phyloP scores from a whole-genome alignment of 495 filamentous ascomycete genomes.

The Aspergillus bertholletiae region DNA sequence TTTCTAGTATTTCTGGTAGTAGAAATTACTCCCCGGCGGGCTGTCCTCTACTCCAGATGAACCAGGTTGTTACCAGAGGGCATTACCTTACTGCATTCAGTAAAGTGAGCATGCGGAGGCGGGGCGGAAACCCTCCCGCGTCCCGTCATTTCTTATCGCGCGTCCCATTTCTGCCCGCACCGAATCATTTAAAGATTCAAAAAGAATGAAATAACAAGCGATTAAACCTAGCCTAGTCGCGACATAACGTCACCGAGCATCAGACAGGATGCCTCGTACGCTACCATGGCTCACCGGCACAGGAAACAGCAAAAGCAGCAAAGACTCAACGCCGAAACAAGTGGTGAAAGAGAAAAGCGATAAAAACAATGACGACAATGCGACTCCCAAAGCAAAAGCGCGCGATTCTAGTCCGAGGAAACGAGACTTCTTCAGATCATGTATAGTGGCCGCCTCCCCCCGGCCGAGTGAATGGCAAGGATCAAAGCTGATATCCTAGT shows the following conservation, averaged over 20 bases:
- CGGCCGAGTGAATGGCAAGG: no score
- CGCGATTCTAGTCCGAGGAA: slow-evolving; percentile 5
- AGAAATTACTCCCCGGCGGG: no score
- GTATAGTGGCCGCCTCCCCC: no score
- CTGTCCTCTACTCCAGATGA: neutral
- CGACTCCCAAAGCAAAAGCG: slow-evolving; percentile 14
- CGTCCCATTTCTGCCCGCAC: slow-evolving; percentile 8
- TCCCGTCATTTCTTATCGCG: neutral
- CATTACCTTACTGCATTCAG: neutral
- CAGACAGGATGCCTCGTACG: slow-evolving; percentile 35
- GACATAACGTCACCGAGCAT: neutral
- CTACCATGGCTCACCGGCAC: slow-evolving; percentile 36
- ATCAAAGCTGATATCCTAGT: neutral
- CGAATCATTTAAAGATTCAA: neutral
- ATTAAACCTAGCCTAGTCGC: neutral
- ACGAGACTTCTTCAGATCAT: slow-evolving; percentile 35
- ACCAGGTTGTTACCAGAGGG: no score
- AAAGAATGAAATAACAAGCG: neutral
- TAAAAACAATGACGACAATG: slow-evolving; percentile 7
- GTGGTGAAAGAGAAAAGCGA: neutral
- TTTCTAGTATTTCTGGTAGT: neutral
- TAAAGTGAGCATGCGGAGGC: slow-evolving; percentile 9
- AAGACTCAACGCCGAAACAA: slow-evolving; percentile 16
- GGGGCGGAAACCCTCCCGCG: slow-evolving; percentile 5
- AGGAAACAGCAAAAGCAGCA: neutral